phyloP scores from a whole-genome alignment of 2,329 filamentous ascomycete species.

The Botryotinia narcissicola region DNA sequence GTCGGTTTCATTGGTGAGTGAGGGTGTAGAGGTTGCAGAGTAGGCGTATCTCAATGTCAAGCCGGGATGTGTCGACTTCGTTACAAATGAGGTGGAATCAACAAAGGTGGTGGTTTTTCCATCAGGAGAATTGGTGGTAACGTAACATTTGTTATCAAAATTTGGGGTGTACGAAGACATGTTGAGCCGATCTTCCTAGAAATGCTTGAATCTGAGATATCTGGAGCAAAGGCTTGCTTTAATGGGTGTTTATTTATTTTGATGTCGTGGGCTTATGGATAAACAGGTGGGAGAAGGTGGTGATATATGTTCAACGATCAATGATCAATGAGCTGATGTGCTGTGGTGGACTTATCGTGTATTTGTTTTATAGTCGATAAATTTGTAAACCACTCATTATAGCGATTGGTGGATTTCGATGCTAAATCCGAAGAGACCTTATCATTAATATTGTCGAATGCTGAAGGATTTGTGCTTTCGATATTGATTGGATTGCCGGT shows the following conservation, averaged over 20 bases:
- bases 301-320: neutral
- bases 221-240: no score
- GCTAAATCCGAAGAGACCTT: neutral
- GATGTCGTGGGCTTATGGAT: neutral
- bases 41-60: slow-evolving; percentile 22
- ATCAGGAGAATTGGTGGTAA: slow-evolving; percentile 13
- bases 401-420: neutral
- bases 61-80: neutral
- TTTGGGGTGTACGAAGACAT: neutral
- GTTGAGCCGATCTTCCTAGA: neutral
- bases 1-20: slow-evolving; percentile 11
- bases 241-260: neutral
- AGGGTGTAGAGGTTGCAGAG: slow-evolving; percentile 22
- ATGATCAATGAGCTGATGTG: neutral
- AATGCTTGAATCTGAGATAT: neutral
- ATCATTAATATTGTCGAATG: neutral
- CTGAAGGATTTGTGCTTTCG: neutral
- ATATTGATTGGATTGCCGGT: neutral
- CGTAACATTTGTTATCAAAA: neutral
- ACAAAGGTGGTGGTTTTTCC: neutral
- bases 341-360: neutral
- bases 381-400: neutral
- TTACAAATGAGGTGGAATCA: neutral
- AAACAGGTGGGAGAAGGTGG: neutral
- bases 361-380: neutral